These are phyloP conservation scores for Mycena polygramma DNA, from an alignment of 768 basidiomycete genomes.

Conservation along the genomic window DNA sequence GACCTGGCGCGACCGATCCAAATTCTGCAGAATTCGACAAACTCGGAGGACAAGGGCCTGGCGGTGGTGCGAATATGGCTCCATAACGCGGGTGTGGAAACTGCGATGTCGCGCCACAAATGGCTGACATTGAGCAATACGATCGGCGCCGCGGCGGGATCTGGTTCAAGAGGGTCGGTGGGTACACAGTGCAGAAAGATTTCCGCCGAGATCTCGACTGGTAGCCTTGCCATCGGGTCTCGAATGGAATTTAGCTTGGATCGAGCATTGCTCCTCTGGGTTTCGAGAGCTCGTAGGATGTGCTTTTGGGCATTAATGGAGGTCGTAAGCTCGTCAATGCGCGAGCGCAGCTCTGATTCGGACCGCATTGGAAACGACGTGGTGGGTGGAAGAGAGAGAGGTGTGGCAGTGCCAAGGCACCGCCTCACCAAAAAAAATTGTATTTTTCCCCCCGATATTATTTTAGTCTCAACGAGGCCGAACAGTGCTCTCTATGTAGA, in stretches of 20 bases:
- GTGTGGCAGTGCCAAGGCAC: no score
- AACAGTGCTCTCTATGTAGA: no score
- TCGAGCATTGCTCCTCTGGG: neutral
- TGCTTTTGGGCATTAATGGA: neutral
- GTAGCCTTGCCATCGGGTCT: conserved; percentile 1
- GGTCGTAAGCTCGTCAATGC: neutral
- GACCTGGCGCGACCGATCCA: neutral
- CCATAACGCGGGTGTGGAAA: conserved; percentile 5
- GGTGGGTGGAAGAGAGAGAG: no score
- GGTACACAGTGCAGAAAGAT: neutral
- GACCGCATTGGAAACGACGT: no score
- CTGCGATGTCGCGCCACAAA: neutral
- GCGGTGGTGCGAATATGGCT: neutral
- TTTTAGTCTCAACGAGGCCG: no score
- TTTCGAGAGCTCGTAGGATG: neutral
- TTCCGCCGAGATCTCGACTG: neutral
- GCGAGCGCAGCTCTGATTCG: neutral
- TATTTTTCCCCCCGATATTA: no score
- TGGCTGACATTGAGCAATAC: conserved; percentile 2
- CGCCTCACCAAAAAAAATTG: no score
- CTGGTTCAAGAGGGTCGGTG: no score
- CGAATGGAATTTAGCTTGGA: conserved; percentile 2
- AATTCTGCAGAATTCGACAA: neutral
- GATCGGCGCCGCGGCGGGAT: neutral
- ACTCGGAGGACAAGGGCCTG: neutral